Percentiles rank a stretch among this genome's conserved stretches.
These are phyloP conservation scores for Coemansia biformis DNA, from an alignment of 192 early-diverging fungal genomes.

Conservation along the genomic window DNA sequence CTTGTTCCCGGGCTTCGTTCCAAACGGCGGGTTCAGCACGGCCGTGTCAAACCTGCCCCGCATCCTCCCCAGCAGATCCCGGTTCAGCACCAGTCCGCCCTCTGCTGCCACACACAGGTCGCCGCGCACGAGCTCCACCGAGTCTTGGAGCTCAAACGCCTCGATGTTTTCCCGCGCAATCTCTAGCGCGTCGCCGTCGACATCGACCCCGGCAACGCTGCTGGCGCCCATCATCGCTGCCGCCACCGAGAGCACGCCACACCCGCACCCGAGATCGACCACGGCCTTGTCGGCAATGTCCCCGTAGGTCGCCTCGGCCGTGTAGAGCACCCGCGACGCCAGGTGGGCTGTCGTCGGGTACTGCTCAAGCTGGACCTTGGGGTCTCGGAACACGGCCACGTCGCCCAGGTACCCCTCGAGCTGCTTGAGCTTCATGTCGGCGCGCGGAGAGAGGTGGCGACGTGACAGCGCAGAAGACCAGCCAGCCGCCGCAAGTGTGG, in stretches of 20 bases:
- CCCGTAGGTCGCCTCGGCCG: slow-evolving; percentile 63
- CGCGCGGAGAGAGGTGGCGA: too few species aligned
- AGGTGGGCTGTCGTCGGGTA: slow-evolving; percentile 74
- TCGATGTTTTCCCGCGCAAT: slow-evolving; percentile 66
- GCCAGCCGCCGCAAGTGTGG: too few species aligned
- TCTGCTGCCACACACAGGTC: slow-evolving; percentile 35
- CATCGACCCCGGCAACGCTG: slow-evolving; percentile 58
- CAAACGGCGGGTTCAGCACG: slow-evolving; percentile 79
- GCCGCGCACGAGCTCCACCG: slow-evolving; percentile 61
- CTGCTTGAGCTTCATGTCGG: slow-evolving; percentile 65
- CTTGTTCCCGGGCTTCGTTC: slow-evolving; percentile 66
- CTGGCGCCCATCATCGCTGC: slow-evolving; percentile 57
- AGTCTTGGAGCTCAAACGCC: slow-evolving; percentile 51
- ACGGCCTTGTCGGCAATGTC: slow-evolving; percentile 69
- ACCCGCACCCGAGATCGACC: slow-evolving; percentile 73
- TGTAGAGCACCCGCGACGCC: slow-evolving; percentile 70
- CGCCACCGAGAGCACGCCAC: slow-evolving; percentile 68
- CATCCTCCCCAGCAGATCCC: slow-evolving; percentile 40
- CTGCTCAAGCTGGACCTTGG: slow-evolving; percentile 73
- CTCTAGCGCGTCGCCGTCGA: slow-evolving; percentile 65
- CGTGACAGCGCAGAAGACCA: background rate
- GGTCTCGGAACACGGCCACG: slow-evolving; percentile 58
- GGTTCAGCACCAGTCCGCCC: slow-evolving; percentile 19
- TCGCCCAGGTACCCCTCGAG: slow-evolving; percentile 63
- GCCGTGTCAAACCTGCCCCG: slow-evolving; percentile 63